These are phyloP conservation scores for Medicago truncatula DNA, from an alignment of 306 rosid species.

Conservation along the genomic window MtrunA17r5.0-ANR NC_053045.1:56370501-56371000, in stretches of 20 bases:
- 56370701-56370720: constrained; percentile 71
- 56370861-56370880: constrained; percentile 85
- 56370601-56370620: background rate
- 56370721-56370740: constrained; percentile 69
- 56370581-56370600: constrained; percentile 52
- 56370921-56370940: constrained; percentile 86
- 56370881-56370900: constrained; percentile 60
- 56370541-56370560: constrained; percentile 81
- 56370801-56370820: constrained; percentile 91
- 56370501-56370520: constrained; percentile 86
- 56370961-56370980: constrained; percentile 90
- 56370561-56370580: constrained; percentile 86
- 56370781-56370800: constrained; percentile 72
- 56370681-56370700: constrained; percentile 84
- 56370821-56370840: constrained; percentile 84
- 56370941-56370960: constrained; percentile 75
- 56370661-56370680: background rate
- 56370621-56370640: background rate
- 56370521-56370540: constrained; percentile 83
- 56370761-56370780: constrained; percentile 71
- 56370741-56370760: constrained; percentile 77
- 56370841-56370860: constrained; percentile 99
- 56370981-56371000: constrained; percentile 85
- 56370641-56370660: too few relatives aligned
- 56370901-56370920: constrained; percentile 63